Conservation (phyloP, 2,329 filamentous ascomycete genomes). For the Colletotrichum tanaceti region DNA sequence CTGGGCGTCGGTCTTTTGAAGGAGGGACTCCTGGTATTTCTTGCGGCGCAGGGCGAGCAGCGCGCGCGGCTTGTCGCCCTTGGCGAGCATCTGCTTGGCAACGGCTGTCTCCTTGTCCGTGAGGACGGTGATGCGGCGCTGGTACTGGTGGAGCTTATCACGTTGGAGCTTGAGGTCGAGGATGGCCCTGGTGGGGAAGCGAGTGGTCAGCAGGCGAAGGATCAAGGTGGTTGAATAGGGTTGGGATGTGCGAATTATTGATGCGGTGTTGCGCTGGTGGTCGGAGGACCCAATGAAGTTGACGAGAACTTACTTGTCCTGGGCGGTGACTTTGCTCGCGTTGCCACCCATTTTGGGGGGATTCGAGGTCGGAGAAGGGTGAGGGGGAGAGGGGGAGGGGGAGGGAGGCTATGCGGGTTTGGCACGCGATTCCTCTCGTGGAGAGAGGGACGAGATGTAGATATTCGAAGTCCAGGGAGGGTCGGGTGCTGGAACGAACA, state of each 20-base stretch:
- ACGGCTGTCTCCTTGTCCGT: slow-evolving; percentile 89
- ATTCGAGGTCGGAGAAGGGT: background rate
- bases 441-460: background rate
- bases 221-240: slow-evolving; percentile 7
- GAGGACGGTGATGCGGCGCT: slow-evolving; percentile 86
- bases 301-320: slow-evolving; percentile 79
- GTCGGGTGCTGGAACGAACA: background rate
- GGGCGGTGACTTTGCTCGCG: slow-evolving; percentile 70
- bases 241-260: slow-evolving; percentile 35
- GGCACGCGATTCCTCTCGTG: background rate
- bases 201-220: background rate
- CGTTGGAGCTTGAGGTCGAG: slow-evolving; percentile 98
- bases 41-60: slow-evolving; percentile 91
- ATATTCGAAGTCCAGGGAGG: background rate
- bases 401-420: background rate
- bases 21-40: slow-evolving; percentile 94
- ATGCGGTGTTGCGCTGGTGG: slow-evolving; percentile 1
- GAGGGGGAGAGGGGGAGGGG: background rate
- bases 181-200: slow-evolving; percentile 76
- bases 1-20: slow-evolving; percentile 90
- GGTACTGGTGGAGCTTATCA: slow-evolving; percentile 96
- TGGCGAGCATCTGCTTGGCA: slow-evolving; percentile 82
- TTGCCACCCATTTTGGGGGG: slow-evolving; percentile 63
- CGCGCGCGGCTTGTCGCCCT: slow-evolving; percentile 83
- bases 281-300: background rate